A percentile compares a stretch with the other conserved stretches of the same genome.
These are phyloP conservation scores for Penicillium pulvis DNA, from an alignment of 495 filamentous ascomycete species.

Conservation along the genomic window DNA sequence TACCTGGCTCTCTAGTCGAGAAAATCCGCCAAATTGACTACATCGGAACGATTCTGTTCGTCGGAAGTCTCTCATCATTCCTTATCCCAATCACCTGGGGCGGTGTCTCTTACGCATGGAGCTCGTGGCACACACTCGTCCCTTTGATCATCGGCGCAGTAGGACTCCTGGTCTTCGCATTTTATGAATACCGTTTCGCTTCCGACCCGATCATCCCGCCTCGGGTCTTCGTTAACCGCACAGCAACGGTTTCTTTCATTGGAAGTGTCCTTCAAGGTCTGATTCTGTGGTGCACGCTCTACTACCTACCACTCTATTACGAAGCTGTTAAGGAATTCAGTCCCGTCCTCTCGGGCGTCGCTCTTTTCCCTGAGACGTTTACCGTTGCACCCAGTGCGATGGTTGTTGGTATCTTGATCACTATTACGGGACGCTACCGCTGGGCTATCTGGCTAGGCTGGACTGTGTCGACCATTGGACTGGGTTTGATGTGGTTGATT, in stretches of 20 bases:
- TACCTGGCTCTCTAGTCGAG: constrained; percentile 33
- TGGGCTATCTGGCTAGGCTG: constrained; percentile 58
- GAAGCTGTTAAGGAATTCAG: constrained; percentile 53
- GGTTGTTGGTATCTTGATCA: constrained; percentile 46
- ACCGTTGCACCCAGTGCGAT: constrained; percentile 54
- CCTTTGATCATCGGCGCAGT: constrained; percentile 57
- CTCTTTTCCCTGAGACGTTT: constrained; percentile 53
- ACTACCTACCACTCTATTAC: constrained; percentile 54
- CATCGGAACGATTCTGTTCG: constrained; percentile 59
- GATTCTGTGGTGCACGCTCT: constrained; percentile 49
- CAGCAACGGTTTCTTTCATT: constrained; percentile 44
- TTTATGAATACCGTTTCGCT: constrained; percentile 52
- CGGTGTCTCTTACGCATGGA: constrained; percentile 51
- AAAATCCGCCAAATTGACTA: constrained; percentile 61
- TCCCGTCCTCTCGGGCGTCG: constrained; percentile 49
- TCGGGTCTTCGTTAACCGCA: constrained; percentile 51
- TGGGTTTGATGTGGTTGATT: constrained; percentile 49
- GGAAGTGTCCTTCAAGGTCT: constrained; percentile 52
- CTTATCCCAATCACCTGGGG: constrained; percentile 55
- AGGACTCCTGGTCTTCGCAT: constrained; percentile 46
- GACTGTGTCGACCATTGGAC: constrained; percentile 48
- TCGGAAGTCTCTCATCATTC: constrained; percentile 48
- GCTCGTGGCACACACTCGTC: constrained; percentile 53
- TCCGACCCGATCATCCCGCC: constrained; percentile 51
- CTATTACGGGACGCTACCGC: constrained; percentile 47